Evolutionary conservation across 2,329 filamentous ascomycete species (phyloP), one percentile per base, ranked within the genome.

Genomic region (Fusarium haematococcum): DNA sequence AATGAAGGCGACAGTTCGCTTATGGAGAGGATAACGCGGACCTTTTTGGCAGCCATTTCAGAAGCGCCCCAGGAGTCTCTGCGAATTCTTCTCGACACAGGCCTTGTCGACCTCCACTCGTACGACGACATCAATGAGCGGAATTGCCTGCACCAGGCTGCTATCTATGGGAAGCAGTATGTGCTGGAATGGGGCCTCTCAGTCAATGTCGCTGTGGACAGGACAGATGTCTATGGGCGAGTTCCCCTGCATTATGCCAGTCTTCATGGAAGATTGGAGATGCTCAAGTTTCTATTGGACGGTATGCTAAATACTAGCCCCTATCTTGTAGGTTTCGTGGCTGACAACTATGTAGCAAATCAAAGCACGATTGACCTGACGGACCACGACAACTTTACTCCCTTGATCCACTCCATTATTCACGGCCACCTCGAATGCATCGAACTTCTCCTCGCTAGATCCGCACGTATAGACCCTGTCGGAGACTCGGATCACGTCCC

Each of bases 121-220:
- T 95, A 97, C 78, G 97, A 99, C 81, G 95, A 98, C 79, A 98
- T 99, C 82, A 99, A 98, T 79, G 96, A 98, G 84, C 90, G 97
- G 45, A 99, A 98, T 79, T 98, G 95, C 80, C 87, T 99, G 56
- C 97, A 99, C 78, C 97, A 98, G 84, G 94, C 97, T n/a, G 93
- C 95, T 1, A 98, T 98, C 62, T 97, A 97, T 70, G 95, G 95
- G 23, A 95, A 95, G 78, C 85, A 89, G 11, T 92, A 94, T 76
- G 93, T 98, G 33, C 86, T 98, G 68, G 86, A 90, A 60, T 91
- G 93, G 74, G 95, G 93, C 5, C 86, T 99, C n/a, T 86, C 89
- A 2, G 91, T 89, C 54, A 91, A 90, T 6, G 95, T 98, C 37
- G 91, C 95, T 71, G 91, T 95, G 27, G 91, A 91, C 66, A 89